phyloP scores from a whole-genome alignment of 2,329 filamentous ascomycete genomes.

The Hysterium pulicare region DNA sequence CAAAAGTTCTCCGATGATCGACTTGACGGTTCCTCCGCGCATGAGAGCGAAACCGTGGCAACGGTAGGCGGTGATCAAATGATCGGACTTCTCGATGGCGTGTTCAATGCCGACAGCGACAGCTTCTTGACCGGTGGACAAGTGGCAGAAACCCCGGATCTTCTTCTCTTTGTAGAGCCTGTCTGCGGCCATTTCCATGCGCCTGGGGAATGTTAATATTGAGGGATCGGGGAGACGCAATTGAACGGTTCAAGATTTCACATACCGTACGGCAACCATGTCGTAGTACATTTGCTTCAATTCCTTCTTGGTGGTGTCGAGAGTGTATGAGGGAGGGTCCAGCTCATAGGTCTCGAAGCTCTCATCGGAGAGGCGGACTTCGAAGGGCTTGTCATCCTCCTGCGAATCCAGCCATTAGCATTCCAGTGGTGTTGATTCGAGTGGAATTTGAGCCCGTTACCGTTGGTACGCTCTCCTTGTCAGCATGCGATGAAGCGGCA shows the following conservation, averaged over 20 bases:
- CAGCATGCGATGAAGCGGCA: constrained; percentile 85
- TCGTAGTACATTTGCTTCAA: constrained; percentile 99
- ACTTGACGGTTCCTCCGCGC: constrained; percentile 85
- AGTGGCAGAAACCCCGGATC: constrained; percentile 98
- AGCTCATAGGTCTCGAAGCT: constrained; percentile 99
- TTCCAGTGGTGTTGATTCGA: not conserved
- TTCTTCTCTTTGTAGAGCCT: constrained; percentile 99
- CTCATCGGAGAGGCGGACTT: constrained; percentile 91
- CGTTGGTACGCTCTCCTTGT: constrained; percentile 68
- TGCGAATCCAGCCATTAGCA: constrained; percentile 39
- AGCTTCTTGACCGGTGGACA: constrained; percentile 96
- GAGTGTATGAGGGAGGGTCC: constrained; percentile 88
- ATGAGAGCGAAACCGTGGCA: constrained; percentile 98
- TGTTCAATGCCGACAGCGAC: constrained; percentile 97
- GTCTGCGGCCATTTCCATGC: constrained; percentile 99
- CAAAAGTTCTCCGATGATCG: constrained; percentile 93
- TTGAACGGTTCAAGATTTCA: constrained; percentile 2
- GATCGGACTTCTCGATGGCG: constrained; percentile 85
- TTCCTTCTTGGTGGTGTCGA: constrained; percentile 94
- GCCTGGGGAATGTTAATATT: constrained; percentile 52
- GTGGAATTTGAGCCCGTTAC: constrained; percentile 43
- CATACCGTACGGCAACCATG: constrained; percentile 92
- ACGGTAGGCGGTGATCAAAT: constrained; percentile 96
- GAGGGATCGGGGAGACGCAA: constrained; percentile 1
- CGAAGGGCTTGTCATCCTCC: constrained; percentile 93